Evolutionary conservation across 305 asterid species (phyloP).

Genomic region (Nicotiana rustica): DNA sequence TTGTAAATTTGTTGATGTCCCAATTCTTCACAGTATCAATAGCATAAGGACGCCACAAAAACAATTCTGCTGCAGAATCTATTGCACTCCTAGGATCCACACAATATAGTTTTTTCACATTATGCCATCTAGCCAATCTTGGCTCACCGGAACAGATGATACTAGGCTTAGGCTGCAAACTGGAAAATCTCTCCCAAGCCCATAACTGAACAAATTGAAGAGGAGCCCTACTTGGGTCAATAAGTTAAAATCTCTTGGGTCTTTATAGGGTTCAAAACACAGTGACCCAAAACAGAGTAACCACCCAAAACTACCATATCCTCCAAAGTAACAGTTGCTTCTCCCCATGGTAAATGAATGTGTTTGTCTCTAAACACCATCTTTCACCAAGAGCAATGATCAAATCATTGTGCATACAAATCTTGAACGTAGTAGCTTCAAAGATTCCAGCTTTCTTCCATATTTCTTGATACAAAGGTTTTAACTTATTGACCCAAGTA

Average conservation of each 20-base stretch:
- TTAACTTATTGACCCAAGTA: constrained; percentile 43
- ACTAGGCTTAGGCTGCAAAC: constrained; percentile 35
- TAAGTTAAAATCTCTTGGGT: neutral
- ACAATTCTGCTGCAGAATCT: constrained; percentile 29
- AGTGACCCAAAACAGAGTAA: constrained; percentile 43
- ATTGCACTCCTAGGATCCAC: neutral
- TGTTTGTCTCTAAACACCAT: constrained; percentile 48
- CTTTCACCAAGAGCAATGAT: constrained; percentile 41
- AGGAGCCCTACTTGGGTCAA: constrained; percentile 34
- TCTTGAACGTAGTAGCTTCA: constrained; percentile 40
- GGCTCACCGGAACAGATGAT: constrained; percentile 12
- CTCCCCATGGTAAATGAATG: constrained; percentile 56
- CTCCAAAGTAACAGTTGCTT: constrained; percentile 47
- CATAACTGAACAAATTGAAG: constrained; percentile 50
- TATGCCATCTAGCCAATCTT: constrained; percentile 45
- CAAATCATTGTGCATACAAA: constrained; percentile 31
- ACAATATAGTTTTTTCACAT: neutral
- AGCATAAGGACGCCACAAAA: constrained; percentile 47
- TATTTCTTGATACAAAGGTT: constrained; percentile 30
- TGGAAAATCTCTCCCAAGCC: constrained; percentile 54
- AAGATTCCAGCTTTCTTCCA: constrained; percentile 48
- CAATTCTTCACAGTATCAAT: constrained; percentile 16
- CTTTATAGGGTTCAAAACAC: constrained; percentile 28
- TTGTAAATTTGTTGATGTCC: neutral
- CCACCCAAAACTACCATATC: constrained; percentile 50